Percentiles rank a stretch among this genome's conserved stretches.
Evolutionary conservation across 176 grass and related monocot species (phyloP).

Genomic region (Aegilops tauschii): DNA sequence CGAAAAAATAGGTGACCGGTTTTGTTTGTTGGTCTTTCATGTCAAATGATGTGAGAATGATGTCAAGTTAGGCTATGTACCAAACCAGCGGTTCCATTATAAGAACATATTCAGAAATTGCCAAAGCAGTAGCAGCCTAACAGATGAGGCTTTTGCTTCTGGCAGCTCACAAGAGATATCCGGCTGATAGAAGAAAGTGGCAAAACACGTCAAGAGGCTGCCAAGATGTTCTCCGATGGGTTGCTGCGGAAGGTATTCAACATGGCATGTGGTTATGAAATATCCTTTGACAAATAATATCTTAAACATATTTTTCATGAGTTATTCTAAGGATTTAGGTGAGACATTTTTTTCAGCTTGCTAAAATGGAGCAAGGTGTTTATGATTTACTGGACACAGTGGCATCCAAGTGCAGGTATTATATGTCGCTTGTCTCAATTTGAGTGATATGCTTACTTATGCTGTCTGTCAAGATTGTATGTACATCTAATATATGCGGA

Average conservation of each 20-base stretch:
- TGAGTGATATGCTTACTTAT: not conserved
- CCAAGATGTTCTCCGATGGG: constrained; percentile 16
- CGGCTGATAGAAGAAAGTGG: constrained; percentile 6
- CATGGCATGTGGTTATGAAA: not conserved
- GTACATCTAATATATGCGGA: not conserved
- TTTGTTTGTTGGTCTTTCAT: not conserved
- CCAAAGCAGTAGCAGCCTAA: not conserved
- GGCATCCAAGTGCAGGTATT: constrained; percentile 71
- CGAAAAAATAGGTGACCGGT: not conserved
- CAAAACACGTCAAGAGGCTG: constrained; percentile 23
- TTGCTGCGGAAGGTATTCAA: constrained; percentile 35
- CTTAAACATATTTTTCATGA: not conserved
- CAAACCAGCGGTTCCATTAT: not conserved
- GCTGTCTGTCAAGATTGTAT: not conserved
- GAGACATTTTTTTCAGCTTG: constrained; percentile 54
- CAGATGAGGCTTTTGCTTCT: not conserved
- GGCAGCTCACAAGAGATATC: constrained; percentile 32
- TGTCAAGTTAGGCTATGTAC: constrained; percentile 17
- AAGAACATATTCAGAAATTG: not conserved
- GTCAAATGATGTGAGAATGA: not conserved
- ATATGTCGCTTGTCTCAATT: not conserved
- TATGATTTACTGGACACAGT: constrained; percentile 56
- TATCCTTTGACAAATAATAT: constrained; percentile 5
- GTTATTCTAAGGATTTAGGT: constrained; percentile 2
- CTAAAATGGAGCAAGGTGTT: constrained; percentile 53